phyloP scores from a whole-genome alignment of 495 filamentous ascomycete genomes.

The Penicillium mononematosum region DNA sequence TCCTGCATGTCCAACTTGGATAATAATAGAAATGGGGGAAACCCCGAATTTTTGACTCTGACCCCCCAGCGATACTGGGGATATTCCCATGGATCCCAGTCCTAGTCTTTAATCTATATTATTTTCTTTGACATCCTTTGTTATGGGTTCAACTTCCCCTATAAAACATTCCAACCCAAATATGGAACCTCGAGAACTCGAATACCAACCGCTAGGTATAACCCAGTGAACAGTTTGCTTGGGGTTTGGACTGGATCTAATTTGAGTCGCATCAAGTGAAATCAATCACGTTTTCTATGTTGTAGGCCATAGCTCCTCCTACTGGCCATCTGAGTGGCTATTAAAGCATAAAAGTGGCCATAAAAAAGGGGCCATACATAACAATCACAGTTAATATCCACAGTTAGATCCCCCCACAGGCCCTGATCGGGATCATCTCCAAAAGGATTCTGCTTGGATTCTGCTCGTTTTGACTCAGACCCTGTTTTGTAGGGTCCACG shows the following conservation, averaged over 20 bases:
- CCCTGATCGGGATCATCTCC: constrained; percentile 18
- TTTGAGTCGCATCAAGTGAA: constrained; percentile 7
- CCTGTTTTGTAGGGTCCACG: constrained; percentile 9
- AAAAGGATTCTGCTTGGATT: constrained; percentile 13
- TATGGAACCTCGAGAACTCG: constrained; percentile 3
- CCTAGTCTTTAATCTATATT: neutral
- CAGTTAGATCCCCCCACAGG: constrained; percentile 7
- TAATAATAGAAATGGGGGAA: constrained; percentile 6
- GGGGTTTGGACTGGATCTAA: neutral
- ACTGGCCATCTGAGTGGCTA: neutral
- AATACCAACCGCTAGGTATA: neutral
- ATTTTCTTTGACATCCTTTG: neutral
- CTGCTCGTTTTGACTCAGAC: constrained; percentile 21
- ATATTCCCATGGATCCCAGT: neutral
- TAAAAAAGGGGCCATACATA: constrained; percentile 9
- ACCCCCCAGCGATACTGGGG: neutral
- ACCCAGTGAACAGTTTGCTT: neutral
- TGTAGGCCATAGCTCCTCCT: constrained; percentile 8
- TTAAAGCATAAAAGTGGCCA: constrained; percentile 5
- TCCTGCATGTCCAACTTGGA: neutral
- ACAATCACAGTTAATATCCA: constrained; percentile 6
- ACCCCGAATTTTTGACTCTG: neutral
- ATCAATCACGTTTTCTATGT: constrained; percentile 3
- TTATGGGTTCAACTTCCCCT: neutral
- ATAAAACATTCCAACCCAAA: constrained; percentile 2